Evolutionary conservation across 1,284 basidiomycete species (phyloP).

Genomic region (Leccinum huronense): DNA sequence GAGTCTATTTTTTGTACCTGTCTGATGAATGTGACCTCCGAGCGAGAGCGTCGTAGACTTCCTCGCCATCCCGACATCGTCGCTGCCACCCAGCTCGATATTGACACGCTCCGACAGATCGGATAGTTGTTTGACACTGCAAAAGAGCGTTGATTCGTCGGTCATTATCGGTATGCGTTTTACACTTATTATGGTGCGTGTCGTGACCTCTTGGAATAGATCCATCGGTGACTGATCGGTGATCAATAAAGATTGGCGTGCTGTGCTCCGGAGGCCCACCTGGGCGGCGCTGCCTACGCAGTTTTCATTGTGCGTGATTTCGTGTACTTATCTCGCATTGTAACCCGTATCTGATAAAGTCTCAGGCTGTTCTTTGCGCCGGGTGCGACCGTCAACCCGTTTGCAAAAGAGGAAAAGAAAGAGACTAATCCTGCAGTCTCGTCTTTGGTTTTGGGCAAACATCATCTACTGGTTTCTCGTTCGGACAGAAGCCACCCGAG

Average conservation of each 20-base stretch:
- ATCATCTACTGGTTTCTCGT: constrained; percentile 34
- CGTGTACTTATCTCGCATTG: not conserved
- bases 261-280: constrained; percentile 60
- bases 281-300: constrained; percentile 82
- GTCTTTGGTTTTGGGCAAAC: constrained; percentile 34
- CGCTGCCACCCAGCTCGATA: constrained; percentile 59
- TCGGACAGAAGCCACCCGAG: constrained; percentile 36
- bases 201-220: not conserved
- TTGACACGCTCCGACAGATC: constrained; percentile 57
- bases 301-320: constrained; percentile 58
- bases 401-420: constrained; percentile 36
- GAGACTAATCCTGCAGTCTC: constrained; percentile 29
- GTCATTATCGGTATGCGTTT: constrained; percentile 76
- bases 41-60: constrained; percentile 58
- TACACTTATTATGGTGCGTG: constrained; percentile 72
- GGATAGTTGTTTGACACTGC: constrained; percentile 92
- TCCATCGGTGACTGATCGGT: not conserved
- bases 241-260: constrained; percentile 20
- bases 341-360: constrained; percentile 9
- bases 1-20: constrained; percentile 32
- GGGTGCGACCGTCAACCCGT: constrained; percentile 28
- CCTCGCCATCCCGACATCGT: constrained; percentile 76
- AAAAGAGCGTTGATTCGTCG: constrained; percentile 41
- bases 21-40: too few species aligned
- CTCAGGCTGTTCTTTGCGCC: constrained; percentile 66